Evolutionary conservation across 2,329 filamentous ascomycete genomes (phyloP), one percentile per base, ranked within the genome.

Genomic region (Penicillium sp.): DNA sequence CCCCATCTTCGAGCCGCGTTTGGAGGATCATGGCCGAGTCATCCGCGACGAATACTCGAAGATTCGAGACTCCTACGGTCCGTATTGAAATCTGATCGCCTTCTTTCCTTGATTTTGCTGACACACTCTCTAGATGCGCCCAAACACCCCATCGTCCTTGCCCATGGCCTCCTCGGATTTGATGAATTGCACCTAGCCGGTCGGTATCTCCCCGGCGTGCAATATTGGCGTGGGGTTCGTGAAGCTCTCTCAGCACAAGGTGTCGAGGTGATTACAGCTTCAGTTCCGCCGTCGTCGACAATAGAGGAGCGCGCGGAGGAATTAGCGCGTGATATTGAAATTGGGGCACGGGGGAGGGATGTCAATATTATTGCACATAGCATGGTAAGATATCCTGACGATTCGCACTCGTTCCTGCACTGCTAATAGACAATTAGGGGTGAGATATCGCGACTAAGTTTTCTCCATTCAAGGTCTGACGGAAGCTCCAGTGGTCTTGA

Each of bases 121-220:
- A 41, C 2, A 29, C 2, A 23, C 3, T 8, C 41, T 2, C 20
- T 35, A 72, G 67, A 67, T 44, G 66, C 70, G 7, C 79, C 76
- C 37, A 79, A 79, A 61, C 64, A 83, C 58, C 79, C 81, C 2
- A 77, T 85, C 45, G 76, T 85, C 42, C 78, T 85, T 8, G 82
- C 82, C 4, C 82, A 85, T 66, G 82, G 82, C n/a, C 72, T 85
- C 9, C 69, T 85, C 18, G 82, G 82, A n/a, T 85, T 85, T 63
- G 80, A 83, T 56, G 81, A 84, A 61, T 65, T 84, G 8, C 78
- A 74, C 13, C 69, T 82, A 4, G 79, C 74, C 2, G 81, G 81
- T 0, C 66, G 67, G 10, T 69, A 72, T 32, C 64, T 83, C 5
- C 82, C 81, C 0, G 79, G 80, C 0, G 72, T 85, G 20, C 77